Percentiles rank a stretch among this genome's conserved stretches.
phyloP scores from a whole-genome alignment of 495 filamentous ascomycete genomes.

The Acidiella bohemica region DNA sequence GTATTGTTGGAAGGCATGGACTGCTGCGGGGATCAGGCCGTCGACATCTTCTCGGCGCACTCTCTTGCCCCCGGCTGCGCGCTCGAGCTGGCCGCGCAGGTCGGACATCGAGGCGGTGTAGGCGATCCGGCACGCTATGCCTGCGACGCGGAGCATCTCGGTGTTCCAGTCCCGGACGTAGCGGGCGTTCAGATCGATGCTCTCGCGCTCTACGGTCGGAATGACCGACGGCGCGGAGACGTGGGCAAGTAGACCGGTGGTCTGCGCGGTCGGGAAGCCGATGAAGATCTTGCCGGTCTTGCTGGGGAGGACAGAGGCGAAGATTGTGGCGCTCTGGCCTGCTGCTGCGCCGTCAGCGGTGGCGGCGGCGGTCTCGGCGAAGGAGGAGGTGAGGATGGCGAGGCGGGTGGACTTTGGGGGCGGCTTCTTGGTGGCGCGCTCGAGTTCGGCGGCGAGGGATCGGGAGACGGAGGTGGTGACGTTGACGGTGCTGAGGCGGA shows the following conservation, averaged over 20 bases:
- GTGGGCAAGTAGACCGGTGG: conserved; percentile 84
- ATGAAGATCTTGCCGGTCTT: conserved; percentile 89
- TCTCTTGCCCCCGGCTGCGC: conserved; percentile 32
- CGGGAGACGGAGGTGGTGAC: conserved; percentile 56
- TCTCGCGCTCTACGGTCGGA: conserved; percentile 95
- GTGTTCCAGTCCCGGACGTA: conserved; percentile 90
- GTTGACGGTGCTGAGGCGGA: conserved; percentile 71
- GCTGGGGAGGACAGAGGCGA: conserved; percentile 77
- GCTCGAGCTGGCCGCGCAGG: conserved; percentile 39
- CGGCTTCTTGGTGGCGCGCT: conserved; percentile 91
- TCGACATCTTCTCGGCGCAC: conserved; percentile 47
- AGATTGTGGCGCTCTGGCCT: conserved; percentile 55
- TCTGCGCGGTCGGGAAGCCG: conserved; percentile 93
- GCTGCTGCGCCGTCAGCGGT: conserved; percentile 39
- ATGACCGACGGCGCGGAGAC: conserved; percentile 98
- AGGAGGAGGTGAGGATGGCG: conserved; percentile 77
- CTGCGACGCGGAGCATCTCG: conserved; percentile 85
- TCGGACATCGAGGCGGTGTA: conserved; percentile 75
- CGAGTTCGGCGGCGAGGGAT: conserved; percentile 69
- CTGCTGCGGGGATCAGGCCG: conserved; percentile 58
- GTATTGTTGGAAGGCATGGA: conserved; percentile 69
- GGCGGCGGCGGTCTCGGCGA: conserved; percentile 59
- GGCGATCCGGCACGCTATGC: conserved; percentile 76
- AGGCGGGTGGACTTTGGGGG: conserved; percentile 77
- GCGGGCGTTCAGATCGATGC: conserved; percentile 88